These are phyloP conservation scores for Haematococcus sp. DNA, from an alignment of 139 green algal species.

Conservation along the genomic window DNA sequence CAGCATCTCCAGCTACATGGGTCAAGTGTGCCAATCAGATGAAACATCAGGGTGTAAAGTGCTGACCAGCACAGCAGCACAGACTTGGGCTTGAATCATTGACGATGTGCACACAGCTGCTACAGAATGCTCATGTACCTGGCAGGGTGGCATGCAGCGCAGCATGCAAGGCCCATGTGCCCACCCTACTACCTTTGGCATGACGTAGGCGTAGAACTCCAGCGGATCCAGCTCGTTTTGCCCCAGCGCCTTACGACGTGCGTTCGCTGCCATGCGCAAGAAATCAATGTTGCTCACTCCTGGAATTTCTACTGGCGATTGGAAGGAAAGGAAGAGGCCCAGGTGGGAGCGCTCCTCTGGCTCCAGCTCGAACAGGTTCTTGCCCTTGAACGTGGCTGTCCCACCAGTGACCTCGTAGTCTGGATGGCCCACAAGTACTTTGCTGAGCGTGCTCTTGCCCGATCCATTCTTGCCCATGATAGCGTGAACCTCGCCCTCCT, in stretches of 20 bases:
- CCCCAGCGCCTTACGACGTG: conserved; percentile 71
- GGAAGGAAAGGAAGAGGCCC: conserved; percentile 95
- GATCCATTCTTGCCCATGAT: conserved; percentile 99
- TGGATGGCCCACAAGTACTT: conserved; percentile 96
- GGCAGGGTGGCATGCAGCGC: not conserved
- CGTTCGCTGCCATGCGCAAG: conserved; percentile 91
- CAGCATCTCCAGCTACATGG: conserved; percentile 80
- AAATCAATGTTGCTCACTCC: conserved; percentile 98
- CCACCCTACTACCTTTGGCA: conserved; percentile 73
- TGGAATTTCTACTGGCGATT: conserved; percentile 93
- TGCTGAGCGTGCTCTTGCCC: conserved; percentile 94
- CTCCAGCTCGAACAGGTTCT: conserved; percentile 90
- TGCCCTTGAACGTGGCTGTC: conserved; percentile 85
- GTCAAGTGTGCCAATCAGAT: not conserved
- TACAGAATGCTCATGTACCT: not conserved
- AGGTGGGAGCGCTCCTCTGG: conserved; percentile 86
- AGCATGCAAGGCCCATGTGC: not conserved
- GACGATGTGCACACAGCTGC: not conserved
- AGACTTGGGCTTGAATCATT: conserved; percentile 3
- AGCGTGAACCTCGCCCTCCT: conserved; percentile 80
- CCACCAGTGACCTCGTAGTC: conserved; percentile 95
- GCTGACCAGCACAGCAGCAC: not conserved
- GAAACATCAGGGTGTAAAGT: not conserved
- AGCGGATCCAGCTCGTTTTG: conserved; percentile 93
- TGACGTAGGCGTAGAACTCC: conserved; percentile 96